Conservation (phyloP, 2,329 filamentous ascomycete genomes). For the Aspergillus pseudonomiae region DNA sequence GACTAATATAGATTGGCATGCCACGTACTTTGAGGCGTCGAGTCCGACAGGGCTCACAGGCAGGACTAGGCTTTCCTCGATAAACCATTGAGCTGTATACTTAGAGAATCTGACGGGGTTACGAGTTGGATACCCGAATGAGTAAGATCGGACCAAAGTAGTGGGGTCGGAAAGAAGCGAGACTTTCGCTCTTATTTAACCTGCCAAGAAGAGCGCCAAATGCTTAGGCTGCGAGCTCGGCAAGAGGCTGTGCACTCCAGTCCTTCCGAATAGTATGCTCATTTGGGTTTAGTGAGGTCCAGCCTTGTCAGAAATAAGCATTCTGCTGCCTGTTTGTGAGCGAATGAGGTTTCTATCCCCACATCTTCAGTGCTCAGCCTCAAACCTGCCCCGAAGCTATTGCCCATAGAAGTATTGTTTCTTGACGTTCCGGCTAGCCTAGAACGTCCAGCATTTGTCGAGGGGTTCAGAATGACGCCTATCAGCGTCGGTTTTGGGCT, state of each 20-base stretch:
- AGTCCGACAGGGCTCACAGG: slow-evolving; percentile 18
- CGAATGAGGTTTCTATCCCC: too few relatives aligned
- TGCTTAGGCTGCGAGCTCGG: neutral
- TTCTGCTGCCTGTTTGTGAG: neutral
- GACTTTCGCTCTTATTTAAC: neutral
- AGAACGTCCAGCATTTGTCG: too few relatives aligned
- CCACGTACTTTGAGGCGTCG: slow-evolving; percentile 17
- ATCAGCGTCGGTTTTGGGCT: neutral
- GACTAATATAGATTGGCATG: too few relatives aligned
- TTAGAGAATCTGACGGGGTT: neutral
- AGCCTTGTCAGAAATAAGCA: neutral
- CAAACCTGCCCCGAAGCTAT: neutral
- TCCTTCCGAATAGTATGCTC: neutral
- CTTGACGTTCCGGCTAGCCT: too few relatives aligned
- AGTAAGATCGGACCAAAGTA: neutral
- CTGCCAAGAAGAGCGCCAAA: neutral
- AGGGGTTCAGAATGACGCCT: too few relatives aligned
- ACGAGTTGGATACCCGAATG: slow-evolving; percentile 1
- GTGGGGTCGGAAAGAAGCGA: neutral
- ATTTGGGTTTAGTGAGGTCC: neutral
- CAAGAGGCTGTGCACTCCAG: neutral
- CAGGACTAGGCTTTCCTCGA: slow-evolving; percentile 17
- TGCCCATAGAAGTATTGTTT: neutral
- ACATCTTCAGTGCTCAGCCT: neutral
- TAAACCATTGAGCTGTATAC: slow-evolving; percentile 15